These are phyloP conservation scores for Hanseniaspora sp. DNA, from an alignment of 1,139 yeast species.

Conservation along the genomic window DNA sequence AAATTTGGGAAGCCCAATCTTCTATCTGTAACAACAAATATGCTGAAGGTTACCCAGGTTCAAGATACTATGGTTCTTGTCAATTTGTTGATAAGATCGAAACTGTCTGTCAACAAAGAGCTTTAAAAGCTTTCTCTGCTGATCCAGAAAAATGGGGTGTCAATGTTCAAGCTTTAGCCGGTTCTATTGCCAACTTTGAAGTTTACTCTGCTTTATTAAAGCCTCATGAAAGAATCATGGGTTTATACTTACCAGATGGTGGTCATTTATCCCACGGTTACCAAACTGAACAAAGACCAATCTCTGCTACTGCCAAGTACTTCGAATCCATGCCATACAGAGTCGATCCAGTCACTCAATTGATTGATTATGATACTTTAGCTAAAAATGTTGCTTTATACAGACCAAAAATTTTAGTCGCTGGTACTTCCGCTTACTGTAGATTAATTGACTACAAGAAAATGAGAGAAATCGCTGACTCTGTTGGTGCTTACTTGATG, in stretches of 20 bases:
- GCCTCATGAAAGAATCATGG: constrained; percentile 94
- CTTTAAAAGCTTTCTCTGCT: constrained; percentile 72
- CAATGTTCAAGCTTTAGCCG: constrained; percentile 89
- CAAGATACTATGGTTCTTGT: constrained; percentile 82
- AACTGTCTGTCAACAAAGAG: constrained; percentile 82
- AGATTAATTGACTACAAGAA: constrained; percentile 88
- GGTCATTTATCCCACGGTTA: constrained; percentile 98
- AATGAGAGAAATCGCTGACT: constrained; percentile 94
- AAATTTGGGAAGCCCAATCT: constrained; percentile 94
- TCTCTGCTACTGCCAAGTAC: constrained; percentile 89
- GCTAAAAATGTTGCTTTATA: constrained; percentile 79
- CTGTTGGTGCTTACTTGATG: constrained; percentile 89
- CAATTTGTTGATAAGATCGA: constrained; percentile 93
- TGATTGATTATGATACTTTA: constrained; percentile 88
- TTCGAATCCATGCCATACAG: constrained; percentile 98
- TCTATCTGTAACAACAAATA: constrained; percentile 80
- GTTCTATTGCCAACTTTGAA: constrained; percentile 95
- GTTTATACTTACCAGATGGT: constrained; percentile 93
- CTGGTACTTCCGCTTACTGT: constrained; percentile 97
- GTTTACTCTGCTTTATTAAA: constrained; percentile 90
- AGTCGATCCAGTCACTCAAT: constrained; percentile 79
- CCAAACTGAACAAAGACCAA: constrained; percentile 90
- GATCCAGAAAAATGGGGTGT: constrained; percentile 91
- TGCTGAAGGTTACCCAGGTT: constrained; percentile 83
- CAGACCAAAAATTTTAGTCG: constrained; percentile 92